These are phyloP conservation scores for Moricandia arvensis DNA, from an alignment of 345 rosid species.

Conservation along the genomic window DNA sequence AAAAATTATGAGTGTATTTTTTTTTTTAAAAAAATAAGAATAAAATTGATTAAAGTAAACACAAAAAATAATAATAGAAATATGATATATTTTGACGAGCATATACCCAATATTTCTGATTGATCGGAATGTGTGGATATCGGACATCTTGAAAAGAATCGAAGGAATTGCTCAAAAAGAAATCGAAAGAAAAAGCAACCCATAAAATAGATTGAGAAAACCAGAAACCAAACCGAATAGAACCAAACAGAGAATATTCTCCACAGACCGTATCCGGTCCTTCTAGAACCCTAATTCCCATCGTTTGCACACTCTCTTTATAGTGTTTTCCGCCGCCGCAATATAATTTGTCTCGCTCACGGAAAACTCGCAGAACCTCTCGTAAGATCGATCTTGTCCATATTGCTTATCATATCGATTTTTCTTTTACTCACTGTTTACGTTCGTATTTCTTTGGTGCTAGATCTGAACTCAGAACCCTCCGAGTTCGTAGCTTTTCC, in stretches of 20 bases:
- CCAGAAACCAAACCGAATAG: constrained; percentile 11
- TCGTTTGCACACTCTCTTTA: not conserved
- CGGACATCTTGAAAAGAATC: no score
- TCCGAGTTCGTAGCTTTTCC: constrained; percentile 20
- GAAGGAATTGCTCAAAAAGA: no score
- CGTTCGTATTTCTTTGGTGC: not conserved
- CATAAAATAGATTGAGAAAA: not conserved
- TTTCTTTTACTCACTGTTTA: not conserved
- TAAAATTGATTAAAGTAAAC: no score
- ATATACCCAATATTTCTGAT: no score
- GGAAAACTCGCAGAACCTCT: not conserved
- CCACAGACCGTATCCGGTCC: not conserved
- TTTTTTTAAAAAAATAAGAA: no score
- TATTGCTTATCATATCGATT: not conserved
- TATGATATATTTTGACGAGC: no score
- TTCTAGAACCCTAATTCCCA: not conserved
- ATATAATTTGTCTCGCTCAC: not conserved
- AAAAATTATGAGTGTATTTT: no score
- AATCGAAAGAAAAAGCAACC: not conserved
- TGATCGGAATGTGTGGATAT: no score
- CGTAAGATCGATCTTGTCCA: constrained; percentile 1
- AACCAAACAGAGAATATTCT: constrained; percentile 19
- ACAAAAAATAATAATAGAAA: no score
- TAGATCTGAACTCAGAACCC: constrained; percentile 63
- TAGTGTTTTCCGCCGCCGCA: constrained; percentile 1